Percentiles rank a stretch among this genome's conserved stretches.
phyloP scores from a whole-genome alignment of 1,284 basidiomycete species.

The Fomitopsis pinicola region DNA sequence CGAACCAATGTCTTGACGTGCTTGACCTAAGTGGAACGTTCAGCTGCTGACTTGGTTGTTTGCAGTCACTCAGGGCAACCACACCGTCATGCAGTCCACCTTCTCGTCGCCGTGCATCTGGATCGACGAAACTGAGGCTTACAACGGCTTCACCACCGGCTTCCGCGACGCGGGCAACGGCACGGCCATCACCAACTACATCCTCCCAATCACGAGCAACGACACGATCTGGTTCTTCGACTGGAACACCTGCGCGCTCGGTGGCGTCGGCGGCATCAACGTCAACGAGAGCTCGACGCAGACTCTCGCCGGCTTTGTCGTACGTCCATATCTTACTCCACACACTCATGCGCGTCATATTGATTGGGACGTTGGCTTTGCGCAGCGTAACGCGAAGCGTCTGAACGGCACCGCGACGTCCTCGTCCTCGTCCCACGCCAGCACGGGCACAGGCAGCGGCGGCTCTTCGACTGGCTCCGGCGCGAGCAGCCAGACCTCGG shows the following conservation, averaged over 20 bases:
- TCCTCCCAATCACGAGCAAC: conserved; percentile 41
- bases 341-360: background rate
- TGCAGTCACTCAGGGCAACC: conserved; percentile 51
- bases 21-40: too few relatives aligned
- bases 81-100: conserved; percentile 51
- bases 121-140: conserved; percentile 39
- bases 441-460: conserved; percentile 10
- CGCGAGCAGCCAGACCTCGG: conserved; percentile 25
- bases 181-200: conserved; percentile 39
- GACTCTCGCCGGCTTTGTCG: conserved; percentile 50
- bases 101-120: conserved; percentile 50
- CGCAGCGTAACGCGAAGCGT: conserved; percentile 47
- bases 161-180: conserved; percentile 46
- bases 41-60: background rate
- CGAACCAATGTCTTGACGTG: too few relatives aligned
- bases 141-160: conserved; percentile 54
- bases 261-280: conserved; percentile 62
- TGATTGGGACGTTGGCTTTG: background rate
- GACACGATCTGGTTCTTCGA: conserved; percentile 61
- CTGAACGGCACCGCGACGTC: conserved; percentile 42
- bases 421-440: conserved; percentile 15
- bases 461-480: conserved; percentile 26
- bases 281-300: conserved; percentile 41
- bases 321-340: conserved; percentile 22
- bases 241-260: conserved; percentile 45